Evolutionary conservation across 2,329 filamentous ascomycete genomes (phyloP).

Genomic region (Colletotrichum gloeosporioides): DNA sequence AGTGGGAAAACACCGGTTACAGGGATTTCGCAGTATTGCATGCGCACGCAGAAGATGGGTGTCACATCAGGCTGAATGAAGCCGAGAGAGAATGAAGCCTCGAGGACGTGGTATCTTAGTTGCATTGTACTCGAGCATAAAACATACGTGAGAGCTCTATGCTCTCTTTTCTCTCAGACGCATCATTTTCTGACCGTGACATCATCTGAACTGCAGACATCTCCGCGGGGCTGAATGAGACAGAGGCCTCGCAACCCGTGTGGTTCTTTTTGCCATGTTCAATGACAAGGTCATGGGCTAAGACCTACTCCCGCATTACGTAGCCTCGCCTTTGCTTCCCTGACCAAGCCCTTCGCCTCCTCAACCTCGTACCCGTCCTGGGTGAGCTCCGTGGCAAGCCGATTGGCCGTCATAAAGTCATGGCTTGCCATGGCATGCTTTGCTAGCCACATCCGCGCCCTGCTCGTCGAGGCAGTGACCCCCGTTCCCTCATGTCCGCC

Average conservation of each 20-base stretch:
- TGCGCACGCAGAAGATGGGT: neutral
- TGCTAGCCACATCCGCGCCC: slow-evolving; percentile 93
- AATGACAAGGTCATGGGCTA: neutral
- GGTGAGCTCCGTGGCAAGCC: slow-evolving; percentile 87
- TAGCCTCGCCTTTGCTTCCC: slow-evolving; percentile 82
- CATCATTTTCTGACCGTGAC: neutral
- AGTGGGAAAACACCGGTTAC: neutral
- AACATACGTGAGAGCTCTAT: neutral
- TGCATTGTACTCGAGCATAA: neutral
- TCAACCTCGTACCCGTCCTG: slow-evolving; percentile 97
- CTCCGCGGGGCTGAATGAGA: too few species aligned
- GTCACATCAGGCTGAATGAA: neutral
- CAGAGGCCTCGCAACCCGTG: neutral
- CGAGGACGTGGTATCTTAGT: neutral
- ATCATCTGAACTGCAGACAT: neutral
- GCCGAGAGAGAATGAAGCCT: neutral
- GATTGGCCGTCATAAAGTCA: slow-evolving; percentile 78
- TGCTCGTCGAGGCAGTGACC: slow-evolving; percentile 89
- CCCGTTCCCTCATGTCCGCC: slow-evolving; percentile 67
- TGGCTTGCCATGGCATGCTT: slow-evolving; percentile 77
- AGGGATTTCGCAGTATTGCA: neutral
- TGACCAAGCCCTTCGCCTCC: slow-evolving; percentile 90
- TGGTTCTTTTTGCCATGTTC: neutral
- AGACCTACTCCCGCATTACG: slow-evolving; percentile 48
- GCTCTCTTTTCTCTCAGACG: neutral